These are phyloP conservation scores for Gaeumannomyces tritici DNA, from an alignment of 2,329 filamentous ascomycete species.

Conservation along the genomic window DNA sequence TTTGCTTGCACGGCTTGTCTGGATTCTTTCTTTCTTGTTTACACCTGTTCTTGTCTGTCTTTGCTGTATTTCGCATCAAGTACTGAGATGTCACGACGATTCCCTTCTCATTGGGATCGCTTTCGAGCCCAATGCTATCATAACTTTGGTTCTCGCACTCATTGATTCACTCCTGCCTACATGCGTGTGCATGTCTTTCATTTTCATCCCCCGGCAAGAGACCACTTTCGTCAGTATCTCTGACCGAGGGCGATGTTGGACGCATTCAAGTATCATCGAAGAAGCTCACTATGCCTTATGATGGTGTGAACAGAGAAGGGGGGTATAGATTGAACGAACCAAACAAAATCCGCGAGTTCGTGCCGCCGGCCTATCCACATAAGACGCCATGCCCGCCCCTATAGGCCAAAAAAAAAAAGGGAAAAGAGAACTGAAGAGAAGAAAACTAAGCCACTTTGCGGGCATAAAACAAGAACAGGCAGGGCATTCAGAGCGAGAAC, in stretches of 20 bases:
- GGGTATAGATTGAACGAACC: conserved; percentile 3
- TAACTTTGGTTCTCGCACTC: neutral
- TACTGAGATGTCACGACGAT: neutral
- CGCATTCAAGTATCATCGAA: too few relatives aligned
- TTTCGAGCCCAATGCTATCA: neutral
- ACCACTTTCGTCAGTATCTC: too few relatives aligned
- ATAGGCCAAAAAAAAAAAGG: neutral
- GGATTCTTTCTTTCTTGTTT: neutral
- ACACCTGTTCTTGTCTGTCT: neutral
- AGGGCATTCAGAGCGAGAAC: neutral
- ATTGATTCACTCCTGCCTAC: too few relatives aligned
- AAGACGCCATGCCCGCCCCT: neutral
- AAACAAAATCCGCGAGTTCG: neutral
- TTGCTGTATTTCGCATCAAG: neutral
- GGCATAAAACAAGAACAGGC: neutral
- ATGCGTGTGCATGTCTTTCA: too few relatives aligned
- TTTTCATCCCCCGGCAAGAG: too few relatives aligned
- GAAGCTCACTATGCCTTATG: too few relatives aligned
- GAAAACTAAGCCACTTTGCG: neutral
- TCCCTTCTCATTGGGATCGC: too few relatives aligned
- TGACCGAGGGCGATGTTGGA: too few relatives aligned
- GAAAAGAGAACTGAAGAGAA: too few relatives aligned
- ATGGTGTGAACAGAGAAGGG: too few relatives aligned
- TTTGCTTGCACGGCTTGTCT: neutral
- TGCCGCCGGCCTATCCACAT: neutral